Percentiles rank a stretch among this genome's conserved stretches.
Conservation (phyloP, 495 filamentous ascomycete species). For the Clavariopsis aquatica region DNA sequence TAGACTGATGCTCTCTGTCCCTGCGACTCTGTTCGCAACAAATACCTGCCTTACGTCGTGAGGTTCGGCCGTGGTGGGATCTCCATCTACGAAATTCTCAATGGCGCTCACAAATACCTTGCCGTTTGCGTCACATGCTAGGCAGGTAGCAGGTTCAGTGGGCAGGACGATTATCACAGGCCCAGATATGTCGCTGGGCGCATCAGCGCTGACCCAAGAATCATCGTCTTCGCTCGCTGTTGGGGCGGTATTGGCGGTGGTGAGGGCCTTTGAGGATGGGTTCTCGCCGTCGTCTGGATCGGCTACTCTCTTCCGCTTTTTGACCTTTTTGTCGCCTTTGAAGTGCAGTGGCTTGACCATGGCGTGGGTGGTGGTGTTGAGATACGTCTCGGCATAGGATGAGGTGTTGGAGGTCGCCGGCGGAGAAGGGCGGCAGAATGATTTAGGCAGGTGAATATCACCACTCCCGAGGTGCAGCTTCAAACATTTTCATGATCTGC, state of each 20-base stretch:
- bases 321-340: constrained; percentile 95
- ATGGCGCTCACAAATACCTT: constrained; percentile 76
- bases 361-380: background rate
- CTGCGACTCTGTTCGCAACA: constrained; percentile 82
- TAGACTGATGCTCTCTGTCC: constrained; percentile 77
- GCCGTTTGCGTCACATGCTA: constrained; percentile 82
- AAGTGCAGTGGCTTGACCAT: constrained; percentile 83
- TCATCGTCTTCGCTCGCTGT: constrained; percentile 60
- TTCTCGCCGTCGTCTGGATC: constrained; percentile 41
- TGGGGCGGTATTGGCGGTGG: constrained; percentile 35
- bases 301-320: constrained; percentile 77
- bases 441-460: constrained; percentile 22
- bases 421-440: constrained; percentile 25
- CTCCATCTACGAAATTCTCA: constrained; percentile 79
- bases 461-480: background rate
- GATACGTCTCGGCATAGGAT: background rate
- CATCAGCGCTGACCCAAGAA: constrained; percentile 87
- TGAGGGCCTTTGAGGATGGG: constrained; percentile 49
- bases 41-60: constrained; percentile 95
- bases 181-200: constrained; percentile 71
- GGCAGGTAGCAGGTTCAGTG: constrained; percentile 63
- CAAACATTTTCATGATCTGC: background rate
- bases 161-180: constrained; percentile 81
- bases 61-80: constrained; percentile 80
- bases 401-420: constrained; percentile 12